Conservation (phyloP, 257 asterid genomes). For the Solanum pennellii region DNA sequence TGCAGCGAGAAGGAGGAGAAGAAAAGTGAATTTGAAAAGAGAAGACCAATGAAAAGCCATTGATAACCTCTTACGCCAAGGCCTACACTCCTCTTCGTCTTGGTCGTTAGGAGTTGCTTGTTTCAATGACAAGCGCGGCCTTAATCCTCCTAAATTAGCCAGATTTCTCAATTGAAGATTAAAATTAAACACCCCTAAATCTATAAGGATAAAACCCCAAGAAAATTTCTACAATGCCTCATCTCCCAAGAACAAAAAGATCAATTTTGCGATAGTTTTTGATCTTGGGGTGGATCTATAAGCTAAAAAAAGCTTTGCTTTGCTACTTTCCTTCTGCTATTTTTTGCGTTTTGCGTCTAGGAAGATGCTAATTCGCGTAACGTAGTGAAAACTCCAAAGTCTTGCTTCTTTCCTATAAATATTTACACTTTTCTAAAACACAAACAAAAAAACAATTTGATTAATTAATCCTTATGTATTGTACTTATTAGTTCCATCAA, state of each 20-base stretch:
- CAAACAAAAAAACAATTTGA: background rate
- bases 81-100: constrained; percentile 61
- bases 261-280: background rate
- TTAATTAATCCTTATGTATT: background rate
- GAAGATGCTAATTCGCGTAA: background rate
- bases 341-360: background rate
- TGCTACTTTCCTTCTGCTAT: background rate
- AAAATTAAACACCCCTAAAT: background rate
- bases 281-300: background rate
- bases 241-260: background rate
- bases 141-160: constrained; percentile 79
- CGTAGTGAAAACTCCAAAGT: background rate
- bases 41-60: constrained; percentile 78
- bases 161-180: constrained; percentile 12
- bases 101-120: constrained; percentile 58
- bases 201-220: background rate
- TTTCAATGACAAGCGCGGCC: constrained; percentile 85
- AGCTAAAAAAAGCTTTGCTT: background rate
- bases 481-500: background rate
- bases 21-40: constrained; percentile 37
- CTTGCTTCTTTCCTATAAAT: background rate
- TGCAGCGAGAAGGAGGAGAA: constrained; percentile 48
- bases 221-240: background rate
- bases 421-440: background rate
- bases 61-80: constrained; percentile 68